Evolutionary conservation across 1,284 basidiomycete species (phyloP), one percentile per base, ranked within the genome.

Genomic region (Xanthoconium separans): DNA sequence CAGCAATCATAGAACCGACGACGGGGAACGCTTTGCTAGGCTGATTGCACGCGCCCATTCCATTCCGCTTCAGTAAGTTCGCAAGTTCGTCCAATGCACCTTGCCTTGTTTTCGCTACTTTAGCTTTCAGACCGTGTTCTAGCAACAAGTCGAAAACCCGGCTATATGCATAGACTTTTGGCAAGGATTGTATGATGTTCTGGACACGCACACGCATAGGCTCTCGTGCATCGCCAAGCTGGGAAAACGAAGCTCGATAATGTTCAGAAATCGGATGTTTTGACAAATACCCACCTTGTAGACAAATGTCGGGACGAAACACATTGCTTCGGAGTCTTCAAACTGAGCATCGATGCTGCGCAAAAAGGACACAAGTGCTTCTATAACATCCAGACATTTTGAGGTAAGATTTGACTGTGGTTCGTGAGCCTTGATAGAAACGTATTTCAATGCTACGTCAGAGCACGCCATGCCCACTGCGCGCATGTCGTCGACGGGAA

Each of bases 361-460:
- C 64, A 89, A 77, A 69, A 87, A 93, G 34, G 84, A 78, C 20
- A 98, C 68, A 16, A 98, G 80, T 27, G 88, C 80, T 58, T 93
- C 90, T 24, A 96, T 79, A 27, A 94, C 83, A 58, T 99, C 97
- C 58, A 99, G 75, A 65, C 93, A 95, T 70, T 91, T 93, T 47
- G 92, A 84, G 11, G 89, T 82, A 24, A 98, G 77, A 66, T 94
- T 97, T 7, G 96, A 94, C 69, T 97, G 96, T 54, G 95, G 92
- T 70, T 97, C 93, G 60, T 96, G 87, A 40, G 91, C 81, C 59
- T 94, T 91, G 60, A 99, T 82, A 2, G 95, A 95, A 18, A 90
- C 83, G 64, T 99, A 99, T 79, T 98, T 98, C 68, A 99, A 77
- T 3, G 93, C 84, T 34, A 99, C 77, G 70, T 99, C 97, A 44